Evolutionary conservation across 2,329 filamentous ascomycete genomes (phyloP).

Genomic region (Xylaria multiplex): DNA sequence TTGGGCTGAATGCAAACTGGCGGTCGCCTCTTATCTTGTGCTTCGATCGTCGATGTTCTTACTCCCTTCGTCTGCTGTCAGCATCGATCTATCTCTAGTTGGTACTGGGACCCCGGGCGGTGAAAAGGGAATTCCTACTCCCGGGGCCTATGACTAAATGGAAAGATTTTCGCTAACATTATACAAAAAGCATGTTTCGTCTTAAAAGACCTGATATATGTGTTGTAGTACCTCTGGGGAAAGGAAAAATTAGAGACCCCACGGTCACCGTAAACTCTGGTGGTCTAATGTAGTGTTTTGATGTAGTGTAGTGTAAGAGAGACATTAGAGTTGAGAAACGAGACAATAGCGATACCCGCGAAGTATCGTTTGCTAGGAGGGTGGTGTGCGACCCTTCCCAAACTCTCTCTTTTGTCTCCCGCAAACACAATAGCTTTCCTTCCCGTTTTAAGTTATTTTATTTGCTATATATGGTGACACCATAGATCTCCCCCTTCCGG

Average conservation of each 20-base stretch:
- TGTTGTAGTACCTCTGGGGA: background rate
- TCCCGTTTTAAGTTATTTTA: background rate
- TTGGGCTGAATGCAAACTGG: too few relatives aligned
- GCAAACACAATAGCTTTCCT: background rate
- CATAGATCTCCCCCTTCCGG: background rate
- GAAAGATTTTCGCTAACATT: too few relatives aligned
- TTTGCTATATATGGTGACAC: background rate
- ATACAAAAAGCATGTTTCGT: too few relatives aligned
- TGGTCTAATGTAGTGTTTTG: too few relatives aligned
- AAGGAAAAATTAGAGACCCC: background rate
- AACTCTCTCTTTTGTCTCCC: background rate
- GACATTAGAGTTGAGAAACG: too few relatives aligned
- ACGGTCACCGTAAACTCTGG: background rate
- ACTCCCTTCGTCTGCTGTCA: too few relatives aligned
- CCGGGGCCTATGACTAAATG: too few relatives aligned
- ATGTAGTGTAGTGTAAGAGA: too few relatives aligned
- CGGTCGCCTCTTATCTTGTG: background rate
- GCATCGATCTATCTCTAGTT: background rate
- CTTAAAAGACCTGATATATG: too few relatives aligned
- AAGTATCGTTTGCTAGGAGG: background rate
- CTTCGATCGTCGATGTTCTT: too few relatives aligned
- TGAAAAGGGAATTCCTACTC: background rate
- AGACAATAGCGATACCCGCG: background rate
- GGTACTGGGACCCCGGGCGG: background rate
- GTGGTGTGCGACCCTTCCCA: too few relatives aligned